These are phyloP conservation scores for Dipodascus geniculatus DNA, from an alignment of 805 yeast genomes.

Conservation along the genomic window DNA sequence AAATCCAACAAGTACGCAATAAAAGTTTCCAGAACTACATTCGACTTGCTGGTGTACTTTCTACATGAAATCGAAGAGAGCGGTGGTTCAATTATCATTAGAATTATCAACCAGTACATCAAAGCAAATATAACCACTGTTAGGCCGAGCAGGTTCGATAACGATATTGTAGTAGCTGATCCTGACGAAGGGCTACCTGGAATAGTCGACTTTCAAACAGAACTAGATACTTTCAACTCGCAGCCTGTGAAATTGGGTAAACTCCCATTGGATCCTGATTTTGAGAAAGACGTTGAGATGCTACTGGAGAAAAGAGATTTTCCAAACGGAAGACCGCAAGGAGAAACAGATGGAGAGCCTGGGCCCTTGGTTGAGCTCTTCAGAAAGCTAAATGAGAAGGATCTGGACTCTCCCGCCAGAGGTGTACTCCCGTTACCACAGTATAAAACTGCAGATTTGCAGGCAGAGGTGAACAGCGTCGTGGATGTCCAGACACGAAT, in stretches of 20 bases:
- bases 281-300: conserved; percentile 70
- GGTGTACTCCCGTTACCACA: conserved; percentile 80
- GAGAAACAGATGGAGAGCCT: conserved; percentile 17
- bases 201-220: conserved; percentile 16
- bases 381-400: conserved; percentile 35
- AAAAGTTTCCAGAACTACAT: conserved; percentile 68
- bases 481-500: conserved; percentile 74
- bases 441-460: conserved; percentile 68
- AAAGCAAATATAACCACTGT: conserved; percentile 28
- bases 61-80: conserved; percentile 83
- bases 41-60: conserved; percentile 74
- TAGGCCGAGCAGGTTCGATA: conserved; percentile 24
- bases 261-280: conserved; percentile 78
- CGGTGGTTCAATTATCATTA: conserved; percentile 80
- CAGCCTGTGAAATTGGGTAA: conserved; percentile 72
- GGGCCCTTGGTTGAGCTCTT: conserved; percentile 54
- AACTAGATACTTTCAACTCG: conserved; percentile 48
- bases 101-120: conserved; percentile 77
- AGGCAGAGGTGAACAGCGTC: conserved; percentile 63
- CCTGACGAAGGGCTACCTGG: conserved; percentile 32
- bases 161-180: conserved; percentile 29
- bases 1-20: conserved; percentile 62
- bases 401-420: conserved; percentile 54
- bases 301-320: conserved; percentile 72
- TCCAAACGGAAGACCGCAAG: conserved; percentile 22